A percentile compares a stretch with the other conserved stretches of the same genome.
phyloP scores from a whole-genome alignment of 2,329 filamentous ascomycete species.

The Periglandula ipomoeae region DNA sequence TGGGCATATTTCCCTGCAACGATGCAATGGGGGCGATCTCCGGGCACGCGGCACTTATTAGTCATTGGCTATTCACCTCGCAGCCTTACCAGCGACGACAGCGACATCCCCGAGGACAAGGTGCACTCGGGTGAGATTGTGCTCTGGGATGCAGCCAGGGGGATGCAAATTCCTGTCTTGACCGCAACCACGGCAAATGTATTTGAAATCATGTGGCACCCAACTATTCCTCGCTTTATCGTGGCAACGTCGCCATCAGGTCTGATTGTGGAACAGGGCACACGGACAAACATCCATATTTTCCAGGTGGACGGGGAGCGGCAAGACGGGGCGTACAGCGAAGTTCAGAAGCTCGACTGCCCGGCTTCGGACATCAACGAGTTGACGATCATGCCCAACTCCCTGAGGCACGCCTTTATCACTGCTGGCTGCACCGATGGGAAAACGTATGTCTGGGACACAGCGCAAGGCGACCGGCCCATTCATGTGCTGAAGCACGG shows the following conservation, averaged over 20 bases:
- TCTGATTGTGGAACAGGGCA: constrained; percentile 31
- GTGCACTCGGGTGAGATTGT: constrained; percentile 50
- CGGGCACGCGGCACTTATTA: constrained; percentile 39
- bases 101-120: constrained; percentile 49
- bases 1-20: constrained; percentile 58
- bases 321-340: constrained; percentile 23
- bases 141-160: constrained; percentile 44
- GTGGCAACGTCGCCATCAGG: constrained; percentile 47
- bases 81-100: constrained; percentile 40
- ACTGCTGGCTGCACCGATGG: constrained; percentile 55
- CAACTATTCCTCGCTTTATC: constrained; percentile 41
- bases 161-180: constrained; percentile 36
- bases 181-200: constrained; percentile 49
- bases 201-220: constrained; percentile 58
- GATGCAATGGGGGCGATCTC: constrained; percentile 49
- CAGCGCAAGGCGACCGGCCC: constrained; percentile 42
- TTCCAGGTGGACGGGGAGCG: constrained; percentile 29
- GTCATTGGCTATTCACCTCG: constrained; percentile 56
- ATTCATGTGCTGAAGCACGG: constrained; percentile 49
- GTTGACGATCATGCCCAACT: constrained; percentile 49
- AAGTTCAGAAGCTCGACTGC: constrained; percentile 49
- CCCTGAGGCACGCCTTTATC: constrained; percentile 38
- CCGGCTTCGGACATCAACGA: constrained; percentile 53
- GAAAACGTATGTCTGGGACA: constrained; percentile 55
- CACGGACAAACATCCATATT: constrained; percentile 49